Evolutionary conservation across 352 stramenopile species (phyloP), one percentile per base, ranked within the genome.

Genomic region (Albugo candida): DNA sequence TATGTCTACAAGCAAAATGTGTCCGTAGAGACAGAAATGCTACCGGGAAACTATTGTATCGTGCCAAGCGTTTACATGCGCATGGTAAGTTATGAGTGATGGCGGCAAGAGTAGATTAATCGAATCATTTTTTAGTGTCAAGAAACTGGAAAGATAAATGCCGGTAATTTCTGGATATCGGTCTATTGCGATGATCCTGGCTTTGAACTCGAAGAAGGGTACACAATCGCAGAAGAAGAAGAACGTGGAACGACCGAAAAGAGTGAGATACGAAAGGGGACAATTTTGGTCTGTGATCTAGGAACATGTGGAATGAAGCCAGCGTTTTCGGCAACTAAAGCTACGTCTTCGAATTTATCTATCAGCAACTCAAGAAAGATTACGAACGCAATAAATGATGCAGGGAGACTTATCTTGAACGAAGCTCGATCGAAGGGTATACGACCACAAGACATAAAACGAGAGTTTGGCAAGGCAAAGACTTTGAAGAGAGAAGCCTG

Each of bases 51-150:
- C 37, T 91, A 91, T 18, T 88, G 78, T 39, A 81, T 91, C 40
- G 63, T 91, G 24, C 72, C 78, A 0, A 91, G 78, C 53, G 83
- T 91, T 75, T 91, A 86, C 50, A 85, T 86, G 70, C 64, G 75
- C 49, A 83, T 68, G 58, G 77, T 91, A 64, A 5, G 61, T 43
- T 8, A 24, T 19, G 38, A 16, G 20, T 19, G 17, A 43, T 43
- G 3, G 17, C 38, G 8, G 17, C 38, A 43, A 43, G 38, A 10
- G 8, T 10, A 8, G 20, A 19, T 43, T 19, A 24, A 43, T 43
- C 17, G 20, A 43, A 3, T 36, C 14, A 44, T 4, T 43, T 12
- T n/a, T 13, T 52, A 88, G 76, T 70, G 85, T 56, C 84, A 86
- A 60, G 64, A 62, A 17, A 72, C 64, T n/a, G 69, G 73, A 0